phyloP scores from a whole-genome alignment of 2,329 filamentous ascomycete genomes.

The Orbilia blumenaviensis region DNA sequence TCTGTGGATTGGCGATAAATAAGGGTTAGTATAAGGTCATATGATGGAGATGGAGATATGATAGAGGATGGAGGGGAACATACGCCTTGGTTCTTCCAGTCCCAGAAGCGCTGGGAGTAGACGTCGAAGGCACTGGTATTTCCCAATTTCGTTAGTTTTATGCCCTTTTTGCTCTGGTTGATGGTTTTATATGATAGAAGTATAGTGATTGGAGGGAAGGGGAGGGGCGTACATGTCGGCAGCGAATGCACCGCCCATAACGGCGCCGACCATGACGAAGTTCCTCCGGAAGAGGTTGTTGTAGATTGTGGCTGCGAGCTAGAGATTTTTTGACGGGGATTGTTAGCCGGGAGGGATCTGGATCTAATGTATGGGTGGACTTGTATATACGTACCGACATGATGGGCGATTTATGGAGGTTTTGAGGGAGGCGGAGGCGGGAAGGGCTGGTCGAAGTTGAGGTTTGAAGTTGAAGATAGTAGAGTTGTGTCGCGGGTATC shows the following conservation, averaged over 20 bases:
- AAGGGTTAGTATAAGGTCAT: constrained; percentile 11
- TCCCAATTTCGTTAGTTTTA: neutral
- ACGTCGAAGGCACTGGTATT: constrained; percentile 79
- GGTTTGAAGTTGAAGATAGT: neutral
- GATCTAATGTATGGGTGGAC: neutral
- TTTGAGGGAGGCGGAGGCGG: neutral
- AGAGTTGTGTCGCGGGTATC: neutral
- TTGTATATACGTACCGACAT: constrained; percentile 25
- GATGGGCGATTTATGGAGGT: constrained; percentile 14
- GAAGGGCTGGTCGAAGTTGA: neutral
- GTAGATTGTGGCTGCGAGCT: constrained; percentile 58
- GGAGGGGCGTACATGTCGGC: constrained; percentile 82
- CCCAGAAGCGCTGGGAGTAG: constrained; percentile 85
- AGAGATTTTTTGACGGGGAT: no score
- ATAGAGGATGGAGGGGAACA: constrained; percentile 61
- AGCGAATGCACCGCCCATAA: constrained; percentile 87
- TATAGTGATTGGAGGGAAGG: neutral
- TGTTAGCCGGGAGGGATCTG: neutral
- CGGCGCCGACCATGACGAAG: constrained; percentile 82
- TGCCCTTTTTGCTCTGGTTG: constrained; percentile 35
- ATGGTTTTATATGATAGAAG: neutral
- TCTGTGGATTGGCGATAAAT: constrained; percentile 17
- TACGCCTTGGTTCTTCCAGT: constrained; percentile 90
- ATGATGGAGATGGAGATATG: neutral
- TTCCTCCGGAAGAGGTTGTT: constrained; percentile 89